Evolutionary conservation across 352 stramenopile species (phyloP).

Genomic region (Globisporangium cystogenes): DNA sequence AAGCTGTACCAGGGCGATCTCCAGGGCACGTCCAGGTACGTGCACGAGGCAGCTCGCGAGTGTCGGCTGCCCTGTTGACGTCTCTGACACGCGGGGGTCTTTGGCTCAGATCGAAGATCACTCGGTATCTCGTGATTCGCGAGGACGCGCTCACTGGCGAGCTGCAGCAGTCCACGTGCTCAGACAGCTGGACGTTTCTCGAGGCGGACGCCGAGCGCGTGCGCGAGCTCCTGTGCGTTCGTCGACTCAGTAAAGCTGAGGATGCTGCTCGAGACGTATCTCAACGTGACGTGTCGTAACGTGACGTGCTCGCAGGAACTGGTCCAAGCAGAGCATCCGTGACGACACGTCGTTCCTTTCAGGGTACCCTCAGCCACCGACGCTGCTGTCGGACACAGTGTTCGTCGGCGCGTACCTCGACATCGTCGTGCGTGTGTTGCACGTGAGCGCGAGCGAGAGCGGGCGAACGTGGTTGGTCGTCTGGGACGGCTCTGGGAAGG

Average conservation of each 20-base stretch:
- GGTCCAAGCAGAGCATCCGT: constrained; percentile 30
- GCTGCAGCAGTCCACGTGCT: constrained; percentile 44
- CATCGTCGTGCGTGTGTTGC: constrained; percentile 52
- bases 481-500: constrained; percentile 61
- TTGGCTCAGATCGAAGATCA: constrained; percentile 12
- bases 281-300: background rate
- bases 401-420: constrained; percentile 47
- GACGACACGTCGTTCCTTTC: constrained; percentile 45
- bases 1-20: constrained; percentile 51
- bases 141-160: constrained; percentile 15
- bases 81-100: background rate
- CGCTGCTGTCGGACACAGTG: constrained; percentile 36
- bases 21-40: constrained; percentile 54
- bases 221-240: constrained; percentile 31
- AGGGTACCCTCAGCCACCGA: constrained; percentile 34
- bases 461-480: constrained; percentile 38
- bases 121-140: constrained; percentile 58
- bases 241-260: background rate
- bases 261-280: no score
- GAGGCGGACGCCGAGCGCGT: constrained; percentile 38
- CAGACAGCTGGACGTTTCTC: constrained; percentile 58
- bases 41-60: background rate
- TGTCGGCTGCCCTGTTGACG: background rate
- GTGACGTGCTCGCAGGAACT: constrained; percentile 24
- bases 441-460: constrained; percentile 21